Evolutionary conservation across 495 filamentous ascomycete species (phyloP), one percentile per base, ranked within the genome.

Genomic region (Tuber brumale): DNA sequence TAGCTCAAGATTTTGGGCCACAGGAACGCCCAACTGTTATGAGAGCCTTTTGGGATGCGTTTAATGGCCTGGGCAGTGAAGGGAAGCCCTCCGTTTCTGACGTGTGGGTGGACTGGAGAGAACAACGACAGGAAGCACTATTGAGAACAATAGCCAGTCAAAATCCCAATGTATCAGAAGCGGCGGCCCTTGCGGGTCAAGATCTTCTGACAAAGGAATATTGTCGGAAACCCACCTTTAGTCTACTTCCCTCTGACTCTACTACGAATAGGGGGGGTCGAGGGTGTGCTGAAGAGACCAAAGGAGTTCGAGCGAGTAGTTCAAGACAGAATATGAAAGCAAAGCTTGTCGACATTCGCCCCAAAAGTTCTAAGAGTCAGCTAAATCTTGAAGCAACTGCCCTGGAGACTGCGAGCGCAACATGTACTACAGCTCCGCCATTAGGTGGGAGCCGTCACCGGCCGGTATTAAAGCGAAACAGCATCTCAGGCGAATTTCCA

Each of bases 21-120:
- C 70, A 72, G 70, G 57, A 79, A 35, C 51, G 75, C 7, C 70
- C 31, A 31, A 37, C 43, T 14, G 78, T 72, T 5, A 80, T 80
- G 76, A 51, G 75, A 57, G 70, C 43, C 6, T 79, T 79, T 39
- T 79, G 74, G 35, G 71, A 79, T n/a, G 76, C 77, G 31, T 75
- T 79, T 35, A 70, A 79, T 44, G 42, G 43, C n/a, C 69, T 79
- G 2, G 70, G 57, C 35, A 41, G 37, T 75, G 23, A 45, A 31
- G 51, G 70, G 10, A 71, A 41, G 23, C 71, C 70, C 21, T 57
- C 73, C 27, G 66, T 69, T 12, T 57, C 70, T 12, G 69, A 72
- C 14, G 45, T 80, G 45, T 79, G 78, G 76, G 69, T 69, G 43
- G 73, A 69, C 41, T 80, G 78, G 78, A 72, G 72, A 71, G 23